Evolutionary conservation across 192 early-diverging fungal genomes (phyloP).

Genomic region (Backusella circina): DNA sequence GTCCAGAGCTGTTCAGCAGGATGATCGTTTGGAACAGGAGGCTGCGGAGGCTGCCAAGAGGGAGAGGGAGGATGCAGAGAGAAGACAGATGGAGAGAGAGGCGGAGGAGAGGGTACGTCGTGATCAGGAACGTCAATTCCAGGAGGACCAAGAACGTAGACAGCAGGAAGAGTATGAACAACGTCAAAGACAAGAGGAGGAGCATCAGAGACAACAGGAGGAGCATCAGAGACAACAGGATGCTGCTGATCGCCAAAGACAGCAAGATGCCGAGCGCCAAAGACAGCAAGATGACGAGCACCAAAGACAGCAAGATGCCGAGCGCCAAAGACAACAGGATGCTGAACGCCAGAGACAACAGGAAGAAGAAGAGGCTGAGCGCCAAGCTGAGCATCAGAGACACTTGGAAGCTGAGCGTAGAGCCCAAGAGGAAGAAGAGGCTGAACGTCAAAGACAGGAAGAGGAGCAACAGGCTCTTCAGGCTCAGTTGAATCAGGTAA

Average conservation of each 20-base stretch:
- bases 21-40: conserved; percentile 11
- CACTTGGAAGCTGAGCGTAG: conserved; percentile 39
- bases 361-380: conserved; percentile 38
- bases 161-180: conserved; percentile 24
- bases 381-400: conserved; percentile 28
- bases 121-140: conserved; percentile 13
- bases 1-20: background rate
- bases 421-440: conserved; percentile 24
- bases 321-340: background rate
- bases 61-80: conserved; percentile 6
- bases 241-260: conserved; percentile 11
- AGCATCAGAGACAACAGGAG: conserved; percentile 27
- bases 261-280: conserved; percentile 23
- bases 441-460: conserved; percentile 25
- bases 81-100: conserved; percentile 22
- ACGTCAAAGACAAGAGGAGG: conserved; percentile 20
- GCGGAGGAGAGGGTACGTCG: background rate
- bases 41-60: conserved; percentile 16
- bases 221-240: conserved; percentile 31
- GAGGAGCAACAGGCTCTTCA: conserved; percentile 18
- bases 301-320: conserved; percentile 30
- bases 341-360: conserved; percentile 26
- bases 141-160: conserved; percentile 10
- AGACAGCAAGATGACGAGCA: conserved; percentile 37
- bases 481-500: conserved; percentile 10